Evolutionary conservation across 2,329 filamentous ascomycete genomes (phyloP).

Genomic region (Pyrenophora teres): DNA sequence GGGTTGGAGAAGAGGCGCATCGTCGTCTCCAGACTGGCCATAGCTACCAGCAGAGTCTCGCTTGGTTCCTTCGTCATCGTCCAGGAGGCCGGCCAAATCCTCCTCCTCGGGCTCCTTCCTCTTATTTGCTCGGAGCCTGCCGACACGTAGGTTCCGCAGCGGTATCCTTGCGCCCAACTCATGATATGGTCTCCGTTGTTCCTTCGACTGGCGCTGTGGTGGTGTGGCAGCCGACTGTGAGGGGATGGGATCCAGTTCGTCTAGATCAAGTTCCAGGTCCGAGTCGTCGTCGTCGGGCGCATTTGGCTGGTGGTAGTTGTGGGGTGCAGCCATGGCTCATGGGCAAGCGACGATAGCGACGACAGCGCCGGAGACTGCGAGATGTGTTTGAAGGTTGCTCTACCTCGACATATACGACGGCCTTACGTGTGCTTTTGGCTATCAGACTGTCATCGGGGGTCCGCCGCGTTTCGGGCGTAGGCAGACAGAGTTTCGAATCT

Average conservation of each 20-base stretch:
- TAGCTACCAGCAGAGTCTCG: constrained; percentile 65
- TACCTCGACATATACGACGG: constrained; percentile 18
- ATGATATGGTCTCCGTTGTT: constrained; percentile 40
- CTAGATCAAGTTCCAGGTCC: constrained; percentile 75
- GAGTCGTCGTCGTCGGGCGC: constrained; percentile 72
- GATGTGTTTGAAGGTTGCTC: not conserved
- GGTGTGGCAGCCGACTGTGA: constrained; percentile 29
- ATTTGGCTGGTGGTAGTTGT: constrained; percentile 58
- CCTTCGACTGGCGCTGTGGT: constrained; percentile 35
- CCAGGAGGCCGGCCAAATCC: constrained; percentile 69
- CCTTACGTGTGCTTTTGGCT: constrained; percentile 5
- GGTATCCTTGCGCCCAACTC: constrained; percentile 66
- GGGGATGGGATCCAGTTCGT: constrained; percentile 73
- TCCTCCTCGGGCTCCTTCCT: constrained; percentile 61
- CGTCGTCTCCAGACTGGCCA: constrained; percentile 64
- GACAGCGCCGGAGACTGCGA: not conserved
- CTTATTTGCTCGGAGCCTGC: constrained; percentile 51
- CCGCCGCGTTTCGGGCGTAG: constrained; percentile 26
- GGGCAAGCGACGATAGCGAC: constrained; percentile 11
- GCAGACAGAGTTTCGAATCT: constrained; percentile 12
- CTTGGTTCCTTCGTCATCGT: constrained; percentile 62
- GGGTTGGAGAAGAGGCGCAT: constrained; percentile 69
- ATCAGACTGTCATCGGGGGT: constrained; percentile 28
- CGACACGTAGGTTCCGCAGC: constrained; percentile 64
- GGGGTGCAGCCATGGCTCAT: constrained; percentile 55